Evolutionary conservation across 169 alveolate species (phyloP).

Genomic region (Eimeria brunetti): DNA sequence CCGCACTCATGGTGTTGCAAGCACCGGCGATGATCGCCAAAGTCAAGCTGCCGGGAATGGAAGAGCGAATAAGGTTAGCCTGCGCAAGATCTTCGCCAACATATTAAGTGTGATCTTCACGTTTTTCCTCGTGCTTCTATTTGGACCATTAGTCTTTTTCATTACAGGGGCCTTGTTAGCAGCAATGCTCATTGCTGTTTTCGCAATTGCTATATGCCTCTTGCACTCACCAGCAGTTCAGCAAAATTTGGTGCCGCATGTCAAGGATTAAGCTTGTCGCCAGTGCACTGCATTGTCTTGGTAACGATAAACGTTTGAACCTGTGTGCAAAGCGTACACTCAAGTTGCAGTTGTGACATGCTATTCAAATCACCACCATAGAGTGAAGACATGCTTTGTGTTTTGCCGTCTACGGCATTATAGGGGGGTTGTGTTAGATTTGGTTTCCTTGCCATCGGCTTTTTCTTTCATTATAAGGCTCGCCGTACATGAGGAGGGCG

Average conservation of each 20-base stretch:
- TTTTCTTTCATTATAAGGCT: not conserved
- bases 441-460: not conserved
- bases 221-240: not conserved
- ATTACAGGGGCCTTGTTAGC: not conserved
- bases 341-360: not conserved
- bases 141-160: not conserved
- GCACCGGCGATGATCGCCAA: not conserved
- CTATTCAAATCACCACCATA: not conserved
- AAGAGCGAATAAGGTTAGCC: not conserved
- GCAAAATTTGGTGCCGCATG: not conserved
- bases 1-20: not conserved
- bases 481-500: not conserved
- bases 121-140: not conserved
- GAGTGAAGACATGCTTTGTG: not conserved
- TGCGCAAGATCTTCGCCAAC: constrained; percentile 19
- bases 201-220: not conserved
- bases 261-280: not conserved
- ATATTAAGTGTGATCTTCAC: not conserved
- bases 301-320: not conserved
- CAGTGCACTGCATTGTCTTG: not conserved
- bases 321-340: not conserved
- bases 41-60: not conserved
- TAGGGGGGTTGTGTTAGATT: not conserved
- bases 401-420: not conserved
- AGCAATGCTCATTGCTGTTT: constrained; percentile 20